phyloP scores from a whole-genome alignment of 2,329 filamentous ascomycete species.

The Pezicula neosporulosa region DNA sequence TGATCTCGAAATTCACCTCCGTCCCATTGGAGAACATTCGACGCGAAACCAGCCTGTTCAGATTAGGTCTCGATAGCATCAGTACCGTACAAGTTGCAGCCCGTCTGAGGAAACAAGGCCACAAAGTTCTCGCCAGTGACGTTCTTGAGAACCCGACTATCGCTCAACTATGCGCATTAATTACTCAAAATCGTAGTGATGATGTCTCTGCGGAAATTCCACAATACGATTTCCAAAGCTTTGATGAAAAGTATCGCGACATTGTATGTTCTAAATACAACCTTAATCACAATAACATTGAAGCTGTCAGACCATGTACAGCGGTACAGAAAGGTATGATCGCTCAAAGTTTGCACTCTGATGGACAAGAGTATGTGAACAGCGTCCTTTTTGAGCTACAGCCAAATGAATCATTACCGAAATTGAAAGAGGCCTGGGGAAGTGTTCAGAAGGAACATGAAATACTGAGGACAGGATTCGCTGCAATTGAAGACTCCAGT shows the following conservation, averaged over 20 bases:
- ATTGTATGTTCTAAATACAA: slow-evolving; percentile 19
- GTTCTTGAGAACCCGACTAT: slow-evolving; percentile 61
- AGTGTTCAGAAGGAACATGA: slow-evolving; percentile 51
- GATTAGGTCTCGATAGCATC: slow-evolving; percentile 89
- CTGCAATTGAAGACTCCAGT: slow-evolving; percentile 54
- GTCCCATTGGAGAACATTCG: slow-evolving; percentile 46
- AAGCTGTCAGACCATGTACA: slow-evolving; percentile 72
- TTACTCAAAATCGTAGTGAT: slow-evolving; percentile 4
- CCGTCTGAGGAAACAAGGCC: slow-evolving; percentile 56
- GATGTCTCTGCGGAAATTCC: neutral
- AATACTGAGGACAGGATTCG: slow-evolving; percentile 76
- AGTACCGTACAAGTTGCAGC: slow-evolving; percentile 77
- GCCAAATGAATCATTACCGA: slow-evolving; percentile 30
- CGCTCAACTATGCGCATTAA: slow-evolving; percentile 29
- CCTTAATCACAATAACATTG: slow-evolving; percentile 33
- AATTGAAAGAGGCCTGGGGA: slow-evolving; percentile 57
- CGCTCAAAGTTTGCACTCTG: slow-evolving; percentile 65
- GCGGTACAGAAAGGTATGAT: slow-evolving; percentile 77
- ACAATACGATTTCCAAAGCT: slow-evolving; percentile 45
- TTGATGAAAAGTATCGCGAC: slow-evolving; percentile 40
- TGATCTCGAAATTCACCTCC: slow-evolving; percentile 51
- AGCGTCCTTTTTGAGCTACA: slow-evolving; percentile 55
- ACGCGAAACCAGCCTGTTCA: slow-evolving; percentile 71
- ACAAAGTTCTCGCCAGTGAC: slow-evolving; percentile 63
- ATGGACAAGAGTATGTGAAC: slow-evolving; percentile 73